Base-by-base conservation (phyloP, 306 rosid genomes). In the Oxytropis ochrocephala region DNA sequence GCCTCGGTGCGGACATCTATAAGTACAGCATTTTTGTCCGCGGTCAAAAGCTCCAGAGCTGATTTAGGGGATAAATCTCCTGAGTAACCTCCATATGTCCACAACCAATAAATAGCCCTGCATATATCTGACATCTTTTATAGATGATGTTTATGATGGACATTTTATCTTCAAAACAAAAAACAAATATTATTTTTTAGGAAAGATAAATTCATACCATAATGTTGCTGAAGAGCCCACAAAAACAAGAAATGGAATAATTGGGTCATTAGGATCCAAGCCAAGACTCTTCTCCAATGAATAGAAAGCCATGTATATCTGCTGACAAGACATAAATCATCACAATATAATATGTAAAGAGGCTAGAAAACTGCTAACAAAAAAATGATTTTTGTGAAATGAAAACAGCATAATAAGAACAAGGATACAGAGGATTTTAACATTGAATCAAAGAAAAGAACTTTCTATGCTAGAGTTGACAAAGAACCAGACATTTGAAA, bases 251-350 rank as follows among this genome's bases (percentile, higher is more conserved):
- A 94, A 82, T 48, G 92, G 91, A 80, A 94, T 74, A 35, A 94
- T 41, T n/a, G 97, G 98, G 84, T 94, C 98, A 69, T 83, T 85
- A 48, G 97, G 98, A 75, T 94, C 90, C 83, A 90, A 81, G 47
- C 98, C 98, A 60, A 94, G 80, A 82, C 50, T 78, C 79, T 80
- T 86, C 85, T 90, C 98, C 81, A 86, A 50, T 47, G 88, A 88
- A 84, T 94, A 84, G 27, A 90, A 48, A 27, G 85, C 75, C 55
- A 56, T 48, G 71, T 76, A 90, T 77, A 84, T 83, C 98, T 94
- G 88, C 6, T 21, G 24, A 76, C 27, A 68, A 32, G 27, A 78
- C 65, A 74, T 57, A 53, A 66, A 21, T 21, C 41, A 41, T 59
- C 69, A 71, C 14, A 50, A 49, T 41, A 59, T 11, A 56, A 62